A percentile compares a stretch with the other conserved stretches of the same genome.
phyloP scores from a whole-genome alignment of 176 grass and related monocot species.

The Rhipidocladum racemiflorum region DNA sequence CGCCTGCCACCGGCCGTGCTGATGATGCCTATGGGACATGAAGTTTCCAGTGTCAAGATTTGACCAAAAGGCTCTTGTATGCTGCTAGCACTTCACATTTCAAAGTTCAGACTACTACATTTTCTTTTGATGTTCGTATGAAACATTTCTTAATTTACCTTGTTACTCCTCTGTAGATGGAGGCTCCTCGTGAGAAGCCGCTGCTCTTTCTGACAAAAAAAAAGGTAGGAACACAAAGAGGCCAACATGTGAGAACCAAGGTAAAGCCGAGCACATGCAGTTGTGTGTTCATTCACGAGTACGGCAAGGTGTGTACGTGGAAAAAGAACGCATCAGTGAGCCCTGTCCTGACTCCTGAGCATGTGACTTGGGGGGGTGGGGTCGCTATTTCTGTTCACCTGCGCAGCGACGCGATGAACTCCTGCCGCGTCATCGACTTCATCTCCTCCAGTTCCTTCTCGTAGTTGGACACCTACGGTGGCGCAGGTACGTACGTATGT shows the following conservation, averaged over 20 bases:
- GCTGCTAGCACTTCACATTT: neutral
- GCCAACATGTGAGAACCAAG: conserved; percentile 26
- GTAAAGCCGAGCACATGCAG: neutral
- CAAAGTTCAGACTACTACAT: conserved; percentile 19
- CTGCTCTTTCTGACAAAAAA: conserved; percentile 74
- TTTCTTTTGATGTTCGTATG: neutral
- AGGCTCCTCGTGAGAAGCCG: conserved; percentile 94
- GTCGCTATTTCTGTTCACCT: conserved; percentile 40
- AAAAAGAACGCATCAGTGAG: neutral
- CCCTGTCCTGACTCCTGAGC: neutral
- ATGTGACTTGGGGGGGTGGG: neutral
- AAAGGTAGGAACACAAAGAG: conserved; percentile 19
- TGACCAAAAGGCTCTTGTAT: neutral
- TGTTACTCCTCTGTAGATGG: conserved; percentile 96
- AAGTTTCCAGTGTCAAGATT: neutral
- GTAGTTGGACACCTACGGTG: conserved; percentile 63
- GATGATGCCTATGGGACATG: conserved; percentile 64
- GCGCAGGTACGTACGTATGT: neutral
- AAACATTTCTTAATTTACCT: conserved; percentile 34
- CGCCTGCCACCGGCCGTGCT: conserved; percentile 92
- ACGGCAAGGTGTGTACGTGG: conserved; percentile 41
- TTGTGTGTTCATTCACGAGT: conserved; percentile 20
- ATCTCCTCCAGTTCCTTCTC: conserved; percentile 88
- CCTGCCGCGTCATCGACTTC: conserved; percentile 88
- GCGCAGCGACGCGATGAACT: conserved; percentile 89